phyloP scores from a whole-genome alignment of 495 filamentous ascomycete species.

The Penicillium paxilli region DNA sequence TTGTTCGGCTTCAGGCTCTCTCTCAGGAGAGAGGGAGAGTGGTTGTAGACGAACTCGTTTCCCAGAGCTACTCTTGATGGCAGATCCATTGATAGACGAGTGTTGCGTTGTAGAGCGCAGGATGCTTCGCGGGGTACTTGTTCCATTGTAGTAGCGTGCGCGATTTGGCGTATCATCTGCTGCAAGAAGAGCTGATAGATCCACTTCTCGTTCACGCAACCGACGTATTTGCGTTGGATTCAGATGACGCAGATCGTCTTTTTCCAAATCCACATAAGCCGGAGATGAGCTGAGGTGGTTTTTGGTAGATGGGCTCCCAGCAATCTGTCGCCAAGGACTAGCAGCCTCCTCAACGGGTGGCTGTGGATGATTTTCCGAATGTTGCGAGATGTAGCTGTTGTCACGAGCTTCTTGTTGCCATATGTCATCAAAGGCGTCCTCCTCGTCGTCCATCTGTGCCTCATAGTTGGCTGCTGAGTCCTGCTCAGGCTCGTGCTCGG shows the following conservation, averaged over 20 bases:
- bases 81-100: slow-evolving; percentile 14
- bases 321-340: slow-evolving; percentile 16
- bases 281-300: slow-evolving; percentile 29
- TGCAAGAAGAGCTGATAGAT: slow-evolving; percentile 34
- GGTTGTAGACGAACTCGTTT: slow-evolving; percentile 23
- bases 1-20: slow-evolving; percentile 19
- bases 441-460: slow-evolving; percentile 7
- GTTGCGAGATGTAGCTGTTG: slow-evolving; percentile 29
- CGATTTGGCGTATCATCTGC: slow-evolving; percentile 44
- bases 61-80: slow-evolving; percentile 16
- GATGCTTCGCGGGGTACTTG: slow-evolving; percentile 33
- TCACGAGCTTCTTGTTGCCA: slow-evolving; percentile 48
- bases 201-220: slow-evolving; percentile 41
- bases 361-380: slow-evolving; percentile 13
- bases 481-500: neutral
- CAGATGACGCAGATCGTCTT: slow-evolving; percentile 26
- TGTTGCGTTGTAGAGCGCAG: slow-evolving; percentile 14
- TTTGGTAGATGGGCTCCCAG: slow-evolving; percentile 5
- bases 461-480: neutral
- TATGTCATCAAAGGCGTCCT: slow-evolving; percentile 25
- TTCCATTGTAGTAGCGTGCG: slow-evolving; percentile 41
- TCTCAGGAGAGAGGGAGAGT: slow-evolving; percentile 28
- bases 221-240: slow-evolving; percentile 38
- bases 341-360: neutral
- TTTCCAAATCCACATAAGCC: slow-evolving; percentile 29